A percentile compares a stretch with the other conserved stretches of the same genome.
Conservation (phyloP, 495 filamentous ascomycete genomes). For the Diplogelasinospora grovesii region DNA sequence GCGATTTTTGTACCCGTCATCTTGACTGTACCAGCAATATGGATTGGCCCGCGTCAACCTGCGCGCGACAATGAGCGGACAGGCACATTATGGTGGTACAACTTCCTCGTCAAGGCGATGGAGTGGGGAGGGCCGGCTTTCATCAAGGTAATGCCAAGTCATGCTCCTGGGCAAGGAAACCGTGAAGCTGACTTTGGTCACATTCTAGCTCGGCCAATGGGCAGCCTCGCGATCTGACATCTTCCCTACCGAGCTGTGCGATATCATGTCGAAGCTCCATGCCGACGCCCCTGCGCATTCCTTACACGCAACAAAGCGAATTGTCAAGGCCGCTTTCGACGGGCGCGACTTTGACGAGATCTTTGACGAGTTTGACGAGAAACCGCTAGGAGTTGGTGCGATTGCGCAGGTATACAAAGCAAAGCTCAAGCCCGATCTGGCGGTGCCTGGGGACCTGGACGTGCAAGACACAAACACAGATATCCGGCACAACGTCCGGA, state of each 20-base stretch:
- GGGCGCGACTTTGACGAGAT: constrained; percentile 79
- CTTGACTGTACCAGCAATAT: constrained; percentile 68
- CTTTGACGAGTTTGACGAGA: constrained; percentile 92
- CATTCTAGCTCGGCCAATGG: constrained; percentile 87
- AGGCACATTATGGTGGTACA: constrained; percentile 94
- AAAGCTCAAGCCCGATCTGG: constrained; percentile 76
- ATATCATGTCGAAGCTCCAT: constrained; percentile 89
- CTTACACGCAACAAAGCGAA: constrained; percentile 69
- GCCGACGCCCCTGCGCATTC: constrained; percentile 92
- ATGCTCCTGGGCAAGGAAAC: not conserved
- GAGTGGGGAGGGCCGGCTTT: constrained; percentile 93
- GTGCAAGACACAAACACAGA: constrained; percentile 46
- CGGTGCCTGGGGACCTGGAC: constrained; percentile 52
- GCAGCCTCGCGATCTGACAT: constrained; percentile 95
- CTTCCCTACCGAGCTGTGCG: constrained; percentile 91
- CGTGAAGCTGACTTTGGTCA: constrained; percentile 14
- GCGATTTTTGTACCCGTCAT: constrained; percentile 90
- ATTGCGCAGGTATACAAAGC: constrained; percentile 98
- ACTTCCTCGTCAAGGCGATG: constrained; percentile 81
- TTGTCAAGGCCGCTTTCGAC: constrained; percentile 72
- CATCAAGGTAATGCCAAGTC: constrained; percentile 67
- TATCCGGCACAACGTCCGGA: constrained; percentile 60
- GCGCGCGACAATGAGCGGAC: constrained; percentile 60
- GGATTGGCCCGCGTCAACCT: constrained; percentile 58
- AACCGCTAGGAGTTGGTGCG: constrained; percentile 86